These are phyloP conservation scores for Pisolithus orientalis DNA, from an alignment of 768 basidiomycete species.

Conservation along the genomic window DNA sequence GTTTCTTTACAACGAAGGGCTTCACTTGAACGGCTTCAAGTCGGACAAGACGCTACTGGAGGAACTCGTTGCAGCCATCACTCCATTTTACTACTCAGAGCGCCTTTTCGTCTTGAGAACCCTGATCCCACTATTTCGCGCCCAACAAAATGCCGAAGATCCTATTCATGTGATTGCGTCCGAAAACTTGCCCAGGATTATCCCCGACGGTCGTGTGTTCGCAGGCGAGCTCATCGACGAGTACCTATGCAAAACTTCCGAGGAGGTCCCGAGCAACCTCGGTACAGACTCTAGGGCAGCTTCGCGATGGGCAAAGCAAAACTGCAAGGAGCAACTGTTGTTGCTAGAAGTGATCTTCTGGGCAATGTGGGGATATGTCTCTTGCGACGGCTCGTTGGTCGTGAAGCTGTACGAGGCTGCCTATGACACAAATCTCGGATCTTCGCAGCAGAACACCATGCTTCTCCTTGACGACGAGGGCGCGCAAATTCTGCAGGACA, in stretches of 20 bases:
- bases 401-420: constrained; percentile 58
- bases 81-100: constrained; percentile 79
- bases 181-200: constrained; percentile 49
- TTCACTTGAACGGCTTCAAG: constrained; percentile 43
- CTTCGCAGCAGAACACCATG: constrained; percentile 52
- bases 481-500: constrained; percentile 55
- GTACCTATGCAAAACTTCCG: constrained; percentile 48
- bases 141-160: constrained; percentile 52
- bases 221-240: constrained; percentile 53
- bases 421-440: constrained; percentile 59
- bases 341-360: constrained; percentile 86
- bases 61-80: constrained; percentile 54
- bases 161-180: constrained; percentile 48
- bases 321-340: constrained; percentile 69
- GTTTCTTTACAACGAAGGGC: constrained; percentile 72
- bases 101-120: constrained; percentile 62
- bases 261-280: constrained; percentile 39
- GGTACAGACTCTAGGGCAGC: constrained; percentile 51
- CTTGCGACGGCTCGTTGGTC: constrained; percentile 60
- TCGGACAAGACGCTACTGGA: constrained; percentile 33
- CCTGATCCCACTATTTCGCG: constrained; percentile 71
- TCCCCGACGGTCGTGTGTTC: constrained; percentile 63
- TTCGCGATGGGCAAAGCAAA: constrained; percentile 70
- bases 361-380: constrained; percentile 73
- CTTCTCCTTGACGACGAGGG: constrained; percentile 75